These are phyloP conservation scores for Penicillium verrucosum DNA, from an alignment of 2,329 filamentous ascomycete species.

Conservation along the genomic window DNA sequence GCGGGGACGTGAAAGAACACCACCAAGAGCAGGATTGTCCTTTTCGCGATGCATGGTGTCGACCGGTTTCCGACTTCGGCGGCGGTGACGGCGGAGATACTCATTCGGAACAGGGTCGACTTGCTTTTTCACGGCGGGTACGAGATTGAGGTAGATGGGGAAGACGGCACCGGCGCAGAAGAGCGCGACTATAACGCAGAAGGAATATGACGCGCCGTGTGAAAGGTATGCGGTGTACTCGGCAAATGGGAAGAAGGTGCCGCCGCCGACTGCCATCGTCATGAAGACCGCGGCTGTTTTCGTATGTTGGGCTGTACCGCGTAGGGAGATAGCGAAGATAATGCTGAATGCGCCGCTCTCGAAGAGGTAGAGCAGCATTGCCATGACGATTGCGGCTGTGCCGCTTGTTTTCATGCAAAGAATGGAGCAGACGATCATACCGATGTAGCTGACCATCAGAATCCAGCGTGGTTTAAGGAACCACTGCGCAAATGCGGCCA, in stretches of 20 bases:
- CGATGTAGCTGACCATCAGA: slow-evolving; percentile 53
- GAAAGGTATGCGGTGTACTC: slow-evolving; percentile 46
- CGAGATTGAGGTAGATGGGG: slow-evolving; percentile 53
- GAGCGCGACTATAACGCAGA: slow-evolving; percentile 52
- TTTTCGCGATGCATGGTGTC: slow-evolving; percentile 26
- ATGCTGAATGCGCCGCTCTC: slow-evolving; percentile 60
- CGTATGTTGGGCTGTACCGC: slow-evolving; percentile 57
- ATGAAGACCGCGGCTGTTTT: slow-evolving; percentile 55
- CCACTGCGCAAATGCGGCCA: slow-evolving; percentile 52
- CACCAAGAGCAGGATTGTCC: slow-evolving; percentile 29
- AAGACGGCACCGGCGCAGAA: slow-evolving; percentile 53
- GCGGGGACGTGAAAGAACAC: slow-evolving; percentile 30
- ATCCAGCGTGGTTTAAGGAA: slow-evolving; percentile 58
- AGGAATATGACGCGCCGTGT: slow-evolving; percentile 47
- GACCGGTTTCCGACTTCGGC: slow-evolving; percentile 15
- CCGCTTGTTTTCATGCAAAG: slow-evolving; percentile 52
- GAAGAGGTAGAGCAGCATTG: slow-evolving; percentile 56
- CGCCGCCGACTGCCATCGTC: slow-evolving; percentile 54
- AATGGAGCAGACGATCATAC: slow-evolving; percentile 51
- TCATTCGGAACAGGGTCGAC: slow-evolving; percentile 49
- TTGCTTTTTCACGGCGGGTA: slow-evolving; percentile 48
- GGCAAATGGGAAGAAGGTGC: slow-evolving; percentile 55
- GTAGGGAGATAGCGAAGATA: slow-evolving; percentile 57
- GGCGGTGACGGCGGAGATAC: slow-evolving; percentile 30
- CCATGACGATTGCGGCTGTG: slow-evolving; percentile 45